phyloP scores from a whole-genome alignment of 108 stramenopile genomes.

The Nitzschia palea region DNA sequence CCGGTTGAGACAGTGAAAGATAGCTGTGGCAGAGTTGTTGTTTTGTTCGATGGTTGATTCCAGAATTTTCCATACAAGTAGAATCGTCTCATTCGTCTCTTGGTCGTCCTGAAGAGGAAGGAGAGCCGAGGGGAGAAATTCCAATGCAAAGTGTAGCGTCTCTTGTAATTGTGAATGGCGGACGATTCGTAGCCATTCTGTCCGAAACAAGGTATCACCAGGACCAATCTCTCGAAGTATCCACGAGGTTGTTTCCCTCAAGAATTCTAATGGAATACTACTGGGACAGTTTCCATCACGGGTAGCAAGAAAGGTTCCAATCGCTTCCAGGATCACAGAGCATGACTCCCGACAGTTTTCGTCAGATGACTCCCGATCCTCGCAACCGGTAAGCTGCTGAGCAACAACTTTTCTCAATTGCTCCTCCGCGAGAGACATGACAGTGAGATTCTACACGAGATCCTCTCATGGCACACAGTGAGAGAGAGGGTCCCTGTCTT shows the following conservation, averaged over 20 bases:
- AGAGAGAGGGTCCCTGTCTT: no score
- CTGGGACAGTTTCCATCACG: background rate
- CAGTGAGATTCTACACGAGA: no score
- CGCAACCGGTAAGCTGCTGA: no score
- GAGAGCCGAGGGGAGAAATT: background rate
- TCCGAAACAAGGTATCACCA: constrained; percentile 3
- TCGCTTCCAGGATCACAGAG: background rate
- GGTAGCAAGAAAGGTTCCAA: background rate
- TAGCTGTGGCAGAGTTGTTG: no score
- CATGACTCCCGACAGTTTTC: background rate
- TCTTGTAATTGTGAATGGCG: background rate
- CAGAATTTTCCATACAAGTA: no score
- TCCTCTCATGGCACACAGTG: no score
- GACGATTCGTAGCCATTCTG: background rate
- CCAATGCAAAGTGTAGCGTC: background rate
- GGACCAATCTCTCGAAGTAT: background rate
- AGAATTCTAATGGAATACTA: background rate
- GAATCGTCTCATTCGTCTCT: no score
- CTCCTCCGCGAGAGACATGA: no score
- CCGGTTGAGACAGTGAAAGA: no score
- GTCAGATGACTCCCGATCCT: no score
- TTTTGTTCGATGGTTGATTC: no score
- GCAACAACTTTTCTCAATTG: no score
- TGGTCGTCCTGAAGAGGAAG: background rate
- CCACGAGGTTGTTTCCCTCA: background rate